These are phyloP conservation scores for Herpotrichia juniperi DNA, from an alignment of 2,329 filamentous ascomycete species.

Conservation along the genomic window DNA sequence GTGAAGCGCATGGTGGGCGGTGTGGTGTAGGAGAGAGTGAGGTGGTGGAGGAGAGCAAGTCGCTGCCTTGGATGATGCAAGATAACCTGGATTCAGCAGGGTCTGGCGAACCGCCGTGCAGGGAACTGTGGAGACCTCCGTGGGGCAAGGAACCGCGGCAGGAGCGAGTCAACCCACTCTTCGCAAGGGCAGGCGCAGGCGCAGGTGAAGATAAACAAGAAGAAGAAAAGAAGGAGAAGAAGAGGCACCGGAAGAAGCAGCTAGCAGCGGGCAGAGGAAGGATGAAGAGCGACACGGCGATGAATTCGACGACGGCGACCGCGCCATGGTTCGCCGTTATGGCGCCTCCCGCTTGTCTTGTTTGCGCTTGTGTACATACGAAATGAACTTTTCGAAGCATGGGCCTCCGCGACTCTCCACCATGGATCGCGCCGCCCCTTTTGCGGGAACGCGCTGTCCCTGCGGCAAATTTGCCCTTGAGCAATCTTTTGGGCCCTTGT, in stretches of 20 bases:
- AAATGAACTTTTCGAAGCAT: neutral
- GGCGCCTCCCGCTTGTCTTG: neutral
- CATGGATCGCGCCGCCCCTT: neutral
- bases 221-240: neutral
- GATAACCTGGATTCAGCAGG: conserved; percentile 4
- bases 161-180: neutral
- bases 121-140: conserved; percentile 10
- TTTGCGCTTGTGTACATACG: neutral
- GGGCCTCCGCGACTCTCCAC: neutral
- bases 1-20: conserved; percentile 57
- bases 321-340: neutral
- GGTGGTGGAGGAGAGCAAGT: conserved; percentile 1
- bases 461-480: neutral
- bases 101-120: conserved; percentile 1
- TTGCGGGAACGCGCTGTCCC: neutral
- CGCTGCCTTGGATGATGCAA: conserved; percentile 5
- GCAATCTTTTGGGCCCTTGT: neutral
- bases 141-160: conserved; percentile 1
- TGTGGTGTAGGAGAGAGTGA: neutral
- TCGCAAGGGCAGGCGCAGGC: neutral
- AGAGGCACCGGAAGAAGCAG: too few relatives aligned
- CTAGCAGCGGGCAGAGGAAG: too few relatives aligned
- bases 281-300: neutral
- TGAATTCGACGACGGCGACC: neutral
- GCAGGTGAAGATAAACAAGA: neutral